These are phyloP conservation scores for Pseudogymnoascus sp. DNA, from an alignment of 2,329 filamentous ascomycete genomes.

Conservation along the genomic window DNA sequence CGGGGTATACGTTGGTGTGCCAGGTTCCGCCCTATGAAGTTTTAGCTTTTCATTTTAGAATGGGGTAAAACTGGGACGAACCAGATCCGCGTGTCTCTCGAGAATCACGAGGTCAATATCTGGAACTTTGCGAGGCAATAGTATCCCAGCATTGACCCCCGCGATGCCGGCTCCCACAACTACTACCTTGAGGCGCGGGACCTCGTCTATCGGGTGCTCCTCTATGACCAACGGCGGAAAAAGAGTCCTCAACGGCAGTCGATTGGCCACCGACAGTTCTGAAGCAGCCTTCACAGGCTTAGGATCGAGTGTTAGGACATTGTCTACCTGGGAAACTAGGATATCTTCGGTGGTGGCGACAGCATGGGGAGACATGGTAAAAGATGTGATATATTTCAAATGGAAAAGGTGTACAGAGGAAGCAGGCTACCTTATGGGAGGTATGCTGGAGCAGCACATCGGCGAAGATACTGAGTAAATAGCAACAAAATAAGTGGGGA, in stretches of 20 bases:
- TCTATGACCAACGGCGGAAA: slow-evolving; percentile 9
- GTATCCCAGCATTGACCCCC: slow-evolving; percentile 52
- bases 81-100: slow-evolving; percentile 59
- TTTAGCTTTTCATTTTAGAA: not conserved
- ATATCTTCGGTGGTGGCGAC: not conserved
- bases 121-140: slow-evolving; percentile 60
- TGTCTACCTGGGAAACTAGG: not conserved
- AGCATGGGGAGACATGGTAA: not conserved
- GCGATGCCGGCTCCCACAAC: slow-evolving; percentile 55
- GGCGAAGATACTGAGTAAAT: not conserved
- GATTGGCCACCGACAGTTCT: not conserved
- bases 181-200: slow-evolving; percentile 23
- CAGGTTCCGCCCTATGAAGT: slow-evolving; percentile 39
- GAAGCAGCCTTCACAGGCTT: not conserved
- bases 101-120: slow-evolving; percentile 55
- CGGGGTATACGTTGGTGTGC: slow-evolving; percentile 50
- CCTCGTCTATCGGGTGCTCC: slow-evolving; percentile 10
- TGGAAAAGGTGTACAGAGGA: not conserved
- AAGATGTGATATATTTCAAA: not conserved
- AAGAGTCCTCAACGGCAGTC: slow-evolving; percentile 4
- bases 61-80: slow-evolving; percentile 30
- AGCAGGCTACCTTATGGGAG: not conserved
- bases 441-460: not conserved
- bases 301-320: not conserved
- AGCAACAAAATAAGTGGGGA: not conserved